Percentiles rank a stretch among this genome's conserved stretches.
Conservation (phyloP, 768 basidiomycete species). For the Suillus tomentosus region DNA sequence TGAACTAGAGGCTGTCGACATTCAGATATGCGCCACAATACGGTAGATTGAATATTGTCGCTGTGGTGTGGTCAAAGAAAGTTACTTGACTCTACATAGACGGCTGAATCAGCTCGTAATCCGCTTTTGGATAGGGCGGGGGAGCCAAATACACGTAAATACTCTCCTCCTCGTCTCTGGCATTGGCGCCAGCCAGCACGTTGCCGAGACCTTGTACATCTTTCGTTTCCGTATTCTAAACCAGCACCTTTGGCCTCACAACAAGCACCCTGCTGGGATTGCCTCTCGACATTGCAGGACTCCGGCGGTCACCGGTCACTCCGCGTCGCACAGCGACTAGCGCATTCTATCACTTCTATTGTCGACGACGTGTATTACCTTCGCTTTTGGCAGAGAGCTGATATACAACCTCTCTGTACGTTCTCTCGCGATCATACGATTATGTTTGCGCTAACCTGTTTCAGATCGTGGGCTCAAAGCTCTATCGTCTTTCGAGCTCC, state of each 20-base stretch:
- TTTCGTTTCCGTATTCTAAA: background rate
- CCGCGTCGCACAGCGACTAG: background rate
- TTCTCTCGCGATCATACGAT: background rate
- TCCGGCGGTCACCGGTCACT: background rate
- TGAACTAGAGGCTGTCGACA: background rate
- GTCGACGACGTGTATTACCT: background rate
- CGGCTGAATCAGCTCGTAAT: no score
- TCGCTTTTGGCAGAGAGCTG: background rate
- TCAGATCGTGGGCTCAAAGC: background rate
- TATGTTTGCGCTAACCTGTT: background rate
- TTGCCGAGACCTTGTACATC: background rate
- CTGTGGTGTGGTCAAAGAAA: background rate
- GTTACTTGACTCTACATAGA: no score
- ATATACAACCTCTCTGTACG: background rate
- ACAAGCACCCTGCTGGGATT: background rate
- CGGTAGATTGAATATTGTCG: background rate
- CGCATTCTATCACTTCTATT: background rate
- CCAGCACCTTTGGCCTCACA: background rate
- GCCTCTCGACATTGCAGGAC: background rate
- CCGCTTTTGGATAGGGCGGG: background rate
- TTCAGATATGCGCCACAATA: background rate
- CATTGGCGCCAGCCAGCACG: slow-evolving; percentile 4
- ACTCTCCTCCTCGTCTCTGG: slow-evolving; percentile 9
- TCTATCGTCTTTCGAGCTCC: background rate
- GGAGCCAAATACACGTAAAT: background rate